phyloP scores from a whole-genome alignment of 2,329 filamentous ascomycete genomes.

The Drechslerella coelobrocha region DNA sequence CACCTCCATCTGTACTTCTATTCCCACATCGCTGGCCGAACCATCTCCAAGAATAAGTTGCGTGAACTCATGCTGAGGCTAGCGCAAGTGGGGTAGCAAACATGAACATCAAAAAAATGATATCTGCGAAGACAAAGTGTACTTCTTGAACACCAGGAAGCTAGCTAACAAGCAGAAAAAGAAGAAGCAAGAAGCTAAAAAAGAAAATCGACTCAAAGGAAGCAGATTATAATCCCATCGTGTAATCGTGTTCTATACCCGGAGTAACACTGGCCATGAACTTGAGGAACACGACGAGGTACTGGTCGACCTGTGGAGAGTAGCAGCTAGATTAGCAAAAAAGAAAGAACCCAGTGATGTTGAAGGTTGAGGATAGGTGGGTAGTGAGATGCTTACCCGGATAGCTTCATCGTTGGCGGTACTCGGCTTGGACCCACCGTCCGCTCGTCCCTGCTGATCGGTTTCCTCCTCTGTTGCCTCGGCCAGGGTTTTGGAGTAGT shows the following conservation, averaged over 20 bases:
- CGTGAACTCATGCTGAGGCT: no score
- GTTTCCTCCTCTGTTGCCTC: slow-evolving; percentile 47
- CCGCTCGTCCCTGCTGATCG: slow-evolving; percentile 43
- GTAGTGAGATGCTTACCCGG: slow-evolving; percentile 18
- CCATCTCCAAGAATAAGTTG: no score
- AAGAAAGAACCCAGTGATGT: no score
- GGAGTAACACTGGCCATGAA: slow-evolving; percentile 91
- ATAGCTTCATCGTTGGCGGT: slow-evolving; percentile 47
- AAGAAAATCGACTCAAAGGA: not conserved
- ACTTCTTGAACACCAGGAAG: no score
- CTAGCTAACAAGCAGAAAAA: not conserved
- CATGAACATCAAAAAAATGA: no score
- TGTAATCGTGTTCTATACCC: slow-evolving; percentile 97
- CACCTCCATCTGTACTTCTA: no score
- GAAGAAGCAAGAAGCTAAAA: not conserved
- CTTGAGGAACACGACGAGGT: slow-evolving; percentile 85
- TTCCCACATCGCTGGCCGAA: no score
- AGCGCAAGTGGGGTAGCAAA: no score
- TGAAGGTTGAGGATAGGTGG: no score
- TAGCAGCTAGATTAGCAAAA: not conserved
- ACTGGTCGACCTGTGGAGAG: slow-evolving; percentile 75
- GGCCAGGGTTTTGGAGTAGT: slow-evolving; percentile 55
- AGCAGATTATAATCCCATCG: slow-evolving; percentile 66
- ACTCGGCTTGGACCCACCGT: slow-evolving; percentile 19
- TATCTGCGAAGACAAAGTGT: no score